Percentiles rank a stretch among this genome's conserved stretches.
These are phyloP conservation scores for Scedosporium dehoogii DNA, from an alignment of 2,329 filamentous ascomycete genomes.

Conservation along the genomic window DNA sequence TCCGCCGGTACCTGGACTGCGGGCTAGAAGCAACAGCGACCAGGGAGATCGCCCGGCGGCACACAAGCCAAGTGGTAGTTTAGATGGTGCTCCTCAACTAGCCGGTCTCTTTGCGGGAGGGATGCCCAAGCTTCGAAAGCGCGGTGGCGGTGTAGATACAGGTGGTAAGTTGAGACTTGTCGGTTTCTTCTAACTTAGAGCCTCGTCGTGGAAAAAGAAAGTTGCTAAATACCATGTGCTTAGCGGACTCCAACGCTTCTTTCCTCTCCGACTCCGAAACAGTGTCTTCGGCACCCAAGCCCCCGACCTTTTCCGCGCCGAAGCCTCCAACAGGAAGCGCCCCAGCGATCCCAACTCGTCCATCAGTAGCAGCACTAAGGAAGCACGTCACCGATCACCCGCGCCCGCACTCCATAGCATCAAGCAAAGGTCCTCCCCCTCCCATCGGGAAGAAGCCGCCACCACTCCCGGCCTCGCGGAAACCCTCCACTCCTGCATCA, in stretches of 20 bases:
- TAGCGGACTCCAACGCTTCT: constrained; percentile 45
- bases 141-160: constrained; percentile 69
- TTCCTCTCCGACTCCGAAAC: constrained; percentile 76
- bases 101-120: constrained; percentile 85
- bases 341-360: constrained; percentile 13
- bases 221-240: too few species aligned
- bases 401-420: constrained; percentile 49
- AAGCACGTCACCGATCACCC: constrained; percentile 40
- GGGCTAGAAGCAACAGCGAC: constrained; percentile 79
- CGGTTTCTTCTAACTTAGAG: neutral
- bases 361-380: constrained; percentile 49
- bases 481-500: constrained; percentile 35
- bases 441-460: constrained; percentile 69
- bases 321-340: constrained; percentile 48
- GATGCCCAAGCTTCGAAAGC: constrained; percentile 90
- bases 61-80: constrained; percentile 12
- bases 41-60: constrained; percentile 33
- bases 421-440: constrained; percentile 61
- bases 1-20: constrained; percentile 55
- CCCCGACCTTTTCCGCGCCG: constrained; percentile 44
- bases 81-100: constrained; percentile 65
- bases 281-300: constrained; percentile 42
- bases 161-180: constrained; percentile 26
- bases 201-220: too few species aligned
- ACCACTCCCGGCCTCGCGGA: constrained; percentile 49